A percentile compares a stretch with the other conserved stretches of the same genome.
phyloP scores from a whole-genome alignment of 2,329 filamentous ascomycete genomes.

The Mycosphaerella arachidis region DNA sequence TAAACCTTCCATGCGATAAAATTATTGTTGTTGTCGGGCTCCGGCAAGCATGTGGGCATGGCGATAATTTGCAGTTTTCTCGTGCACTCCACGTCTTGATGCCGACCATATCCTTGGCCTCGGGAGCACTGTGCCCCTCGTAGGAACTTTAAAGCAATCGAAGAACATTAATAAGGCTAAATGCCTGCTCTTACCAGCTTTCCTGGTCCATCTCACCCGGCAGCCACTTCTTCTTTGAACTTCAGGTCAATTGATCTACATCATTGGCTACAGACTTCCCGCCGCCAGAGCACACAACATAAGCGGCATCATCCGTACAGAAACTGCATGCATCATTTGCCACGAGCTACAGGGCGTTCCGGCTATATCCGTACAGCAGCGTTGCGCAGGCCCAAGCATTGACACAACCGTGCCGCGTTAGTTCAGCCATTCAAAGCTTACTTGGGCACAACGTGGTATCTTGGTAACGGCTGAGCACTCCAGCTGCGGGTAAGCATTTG shows the following conservation, averaged over 20 bases:
- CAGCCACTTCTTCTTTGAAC: neutral
- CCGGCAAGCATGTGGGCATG: neutral
- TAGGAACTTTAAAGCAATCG: neutral
- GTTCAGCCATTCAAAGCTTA: conserved; percentile 8
- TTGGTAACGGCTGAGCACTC: neutral
- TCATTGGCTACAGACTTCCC: neutral
- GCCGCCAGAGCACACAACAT: neutral
- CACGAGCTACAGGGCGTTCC: neutral
- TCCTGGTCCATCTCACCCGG: neutral
- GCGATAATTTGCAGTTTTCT: neutral
- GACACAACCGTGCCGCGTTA: neutral
- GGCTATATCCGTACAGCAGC: neutral
- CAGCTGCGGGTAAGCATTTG: neutral
- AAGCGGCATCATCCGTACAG: neutral
- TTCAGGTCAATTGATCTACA: neutral
- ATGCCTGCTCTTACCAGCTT: neutral
- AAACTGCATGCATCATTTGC: neutral
- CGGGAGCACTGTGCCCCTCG: neutral
- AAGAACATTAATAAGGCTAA: neutral
- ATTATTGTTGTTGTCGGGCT: neutral
- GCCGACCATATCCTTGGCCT: neutral
- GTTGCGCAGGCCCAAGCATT: neutral
- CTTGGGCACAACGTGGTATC: conserved; percentile 6
- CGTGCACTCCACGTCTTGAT: neutral
- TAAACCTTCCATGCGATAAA: neutral